Conservation (phyloP, 208 protist species). For the Wallacemonas sp. region DNA sequence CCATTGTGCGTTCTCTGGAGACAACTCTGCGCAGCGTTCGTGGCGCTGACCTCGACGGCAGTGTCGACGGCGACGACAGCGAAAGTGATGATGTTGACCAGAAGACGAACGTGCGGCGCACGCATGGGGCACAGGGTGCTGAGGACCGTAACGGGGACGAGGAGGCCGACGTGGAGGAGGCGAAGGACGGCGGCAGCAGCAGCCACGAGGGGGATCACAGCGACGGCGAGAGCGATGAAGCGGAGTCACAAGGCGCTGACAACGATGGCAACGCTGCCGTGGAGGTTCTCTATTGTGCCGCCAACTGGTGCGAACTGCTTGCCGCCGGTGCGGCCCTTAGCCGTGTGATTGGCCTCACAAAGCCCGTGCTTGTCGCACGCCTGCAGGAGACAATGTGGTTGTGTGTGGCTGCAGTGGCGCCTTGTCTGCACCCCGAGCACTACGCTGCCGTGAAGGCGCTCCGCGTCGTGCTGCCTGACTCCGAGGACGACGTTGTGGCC, state of each 20-base stretch:
- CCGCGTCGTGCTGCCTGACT: conserved; percentile 38
- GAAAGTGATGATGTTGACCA: conserved; percentile 3
- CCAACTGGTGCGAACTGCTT: conserved; percentile 44
- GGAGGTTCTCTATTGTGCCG: conserved; percentile 24
- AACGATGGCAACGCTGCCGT: conserved; percentile 28
- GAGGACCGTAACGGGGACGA: conserved; percentile 1
- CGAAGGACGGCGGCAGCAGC: conserved; percentile 5
- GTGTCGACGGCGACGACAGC: background rate
- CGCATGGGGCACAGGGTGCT: background rate
- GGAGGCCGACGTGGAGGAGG: conserved; percentile 13
- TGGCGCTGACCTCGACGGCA: background rate
- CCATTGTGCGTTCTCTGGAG: conserved; percentile 30
- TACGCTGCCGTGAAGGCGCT: conserved; percentile 77
- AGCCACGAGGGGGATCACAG: background rate
- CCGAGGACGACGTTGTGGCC: conserved; percentile 22
- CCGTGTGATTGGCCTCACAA: conserved; percentile 25
- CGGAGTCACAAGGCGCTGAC: too few relatives aligned
- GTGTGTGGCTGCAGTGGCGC: conserved; percentile 49
- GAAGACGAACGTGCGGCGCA: background rate
- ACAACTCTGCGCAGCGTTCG: conserved; percentile 24
- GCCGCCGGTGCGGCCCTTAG: conserved; percentile 20
- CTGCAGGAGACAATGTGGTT: conserved; percentile 28
- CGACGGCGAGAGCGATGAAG: conserved; percentile 9
- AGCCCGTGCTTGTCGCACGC: conserved; percentile 17
- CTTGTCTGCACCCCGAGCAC: conserved; percentile 65